Evolutionary conservation across 176 grass and related monocot genomes (phyloP).

Genomic region (Olyra latifolia): DNA sequence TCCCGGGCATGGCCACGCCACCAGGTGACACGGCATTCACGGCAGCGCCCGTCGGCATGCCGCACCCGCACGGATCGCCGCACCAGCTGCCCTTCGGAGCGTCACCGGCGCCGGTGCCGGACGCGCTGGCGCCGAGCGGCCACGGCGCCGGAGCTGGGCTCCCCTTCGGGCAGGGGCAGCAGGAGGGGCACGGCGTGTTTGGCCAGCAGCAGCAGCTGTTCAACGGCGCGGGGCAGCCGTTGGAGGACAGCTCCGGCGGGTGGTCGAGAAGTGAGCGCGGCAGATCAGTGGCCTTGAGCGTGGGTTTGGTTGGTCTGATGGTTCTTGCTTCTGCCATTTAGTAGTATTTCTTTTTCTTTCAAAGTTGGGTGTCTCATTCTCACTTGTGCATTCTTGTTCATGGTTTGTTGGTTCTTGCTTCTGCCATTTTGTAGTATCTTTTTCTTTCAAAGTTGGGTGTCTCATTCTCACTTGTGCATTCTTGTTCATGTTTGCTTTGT

Average conservation of each 20-base stretch:
- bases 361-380: background rate
- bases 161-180: conserved; percentile 37
- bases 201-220: conserved; percentile 44
- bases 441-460: background rate
- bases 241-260: conserved; percentile 41
- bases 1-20: background rate
- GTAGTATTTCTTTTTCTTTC: background rate
- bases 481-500: background rate
- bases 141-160: conserved; percentile 26
- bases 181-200: conserved; percentile 35
- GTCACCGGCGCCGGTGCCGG: conserved; percentile 25
- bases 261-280: conserved; percentile 12
- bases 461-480: background rate
- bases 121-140: conserved; percentile 28
- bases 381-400: background rate
- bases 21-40: conserved; percentile 15
- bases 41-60: conserved; percentile 20
- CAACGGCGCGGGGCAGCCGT: conserved; percentile 34
- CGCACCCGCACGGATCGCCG: conserved; percentile 1
- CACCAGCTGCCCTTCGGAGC: conserved; percentile 29
- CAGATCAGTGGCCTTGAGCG: background rate
- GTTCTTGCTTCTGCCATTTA: conserved; percentile 19
- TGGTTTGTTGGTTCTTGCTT: background rate
- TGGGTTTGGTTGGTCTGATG: background rate
- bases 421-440: conserved; percentile 7